These are phyloP conservation scores for Hawksworthiomyces lignivorus DNA, from an alignment of 2,329 filamentous ascomycete genomes.

Conservation along the genomic window DNA sequence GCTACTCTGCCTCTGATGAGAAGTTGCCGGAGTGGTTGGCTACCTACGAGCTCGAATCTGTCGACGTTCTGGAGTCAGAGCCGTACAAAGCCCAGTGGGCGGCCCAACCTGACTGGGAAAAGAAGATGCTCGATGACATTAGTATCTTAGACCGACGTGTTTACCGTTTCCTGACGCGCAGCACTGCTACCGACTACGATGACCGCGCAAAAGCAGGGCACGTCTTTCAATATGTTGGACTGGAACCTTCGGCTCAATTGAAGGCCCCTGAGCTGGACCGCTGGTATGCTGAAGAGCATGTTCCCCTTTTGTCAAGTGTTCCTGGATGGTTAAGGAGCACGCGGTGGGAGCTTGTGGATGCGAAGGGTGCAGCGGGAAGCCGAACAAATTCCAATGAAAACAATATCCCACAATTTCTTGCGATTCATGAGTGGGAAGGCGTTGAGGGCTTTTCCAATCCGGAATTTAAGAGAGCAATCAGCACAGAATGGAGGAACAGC, in stretches of 20 bases:
- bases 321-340: background rate
- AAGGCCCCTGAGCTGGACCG: background rate
- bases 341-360: background rate
- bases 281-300: background rate
- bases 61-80: background rate
- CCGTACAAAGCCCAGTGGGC: conserved; percentile 1
- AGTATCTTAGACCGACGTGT: background rate
- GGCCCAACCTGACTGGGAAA: background rate
- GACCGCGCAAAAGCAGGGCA: background rate
- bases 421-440: background rate
- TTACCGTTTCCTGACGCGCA: background rate
- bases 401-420: background rate
- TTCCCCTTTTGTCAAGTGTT: background rate
- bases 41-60: background rate
- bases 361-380: background rate
- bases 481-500: background rate
- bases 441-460: background rate
- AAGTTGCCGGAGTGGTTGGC: background rate
- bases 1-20: background rate
- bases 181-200: background rate
- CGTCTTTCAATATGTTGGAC: background rate
- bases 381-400: background rate
- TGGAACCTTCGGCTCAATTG: background rate
- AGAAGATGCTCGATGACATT: background rate
- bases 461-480: background rate